Conservation (phyloP, 306 rosid species). For the Bauhinia variegata region DNA sequence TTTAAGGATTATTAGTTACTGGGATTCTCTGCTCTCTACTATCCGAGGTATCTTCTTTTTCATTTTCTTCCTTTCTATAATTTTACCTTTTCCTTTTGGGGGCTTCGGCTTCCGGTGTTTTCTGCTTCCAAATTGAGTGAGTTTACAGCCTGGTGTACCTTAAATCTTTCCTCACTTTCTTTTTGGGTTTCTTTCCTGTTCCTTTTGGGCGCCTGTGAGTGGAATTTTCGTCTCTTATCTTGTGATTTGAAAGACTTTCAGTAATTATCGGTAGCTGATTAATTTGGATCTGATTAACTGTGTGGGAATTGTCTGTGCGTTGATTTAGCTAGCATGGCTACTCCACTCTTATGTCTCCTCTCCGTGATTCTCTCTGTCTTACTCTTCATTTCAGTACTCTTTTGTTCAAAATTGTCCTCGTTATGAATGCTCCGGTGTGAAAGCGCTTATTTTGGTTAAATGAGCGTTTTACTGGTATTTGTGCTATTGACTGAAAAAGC, state of each 20-base stretch:
- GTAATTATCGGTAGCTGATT: slow-evolving; percentile 23
- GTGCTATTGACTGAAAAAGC: background rate
- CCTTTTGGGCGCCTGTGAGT: background rate
- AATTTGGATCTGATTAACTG: slow-evolving; percentile 29
- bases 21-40: background rate
- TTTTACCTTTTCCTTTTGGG: background rate
- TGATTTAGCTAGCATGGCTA: slow-evolving; percentile 25
- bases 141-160: background rate
- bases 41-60: slow-evolving; percentile 32
- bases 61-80: background rate
- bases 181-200: background rate
- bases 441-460: background rate
- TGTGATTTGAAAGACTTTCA: slow-evolving; percentile 15
- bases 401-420: background rate
- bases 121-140: background rate
- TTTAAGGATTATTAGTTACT: slow-evolving; percentile 2
- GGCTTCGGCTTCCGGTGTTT: background rate
- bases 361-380: slow-evolving; percentile 31
- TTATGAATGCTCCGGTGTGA: background rate
- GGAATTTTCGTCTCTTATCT: slow-evolving; percentile 1
- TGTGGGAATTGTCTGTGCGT: slow-evolving; percentile 21
- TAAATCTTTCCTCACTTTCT: background rate
- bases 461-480: background rate
- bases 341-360: background rate
- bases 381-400: background rate